Evolutionary conservation across 2,329 filamentous ascomycete genomes (phyloP).

Genomic region (Ophiocordyceps robertsii): DNA sequence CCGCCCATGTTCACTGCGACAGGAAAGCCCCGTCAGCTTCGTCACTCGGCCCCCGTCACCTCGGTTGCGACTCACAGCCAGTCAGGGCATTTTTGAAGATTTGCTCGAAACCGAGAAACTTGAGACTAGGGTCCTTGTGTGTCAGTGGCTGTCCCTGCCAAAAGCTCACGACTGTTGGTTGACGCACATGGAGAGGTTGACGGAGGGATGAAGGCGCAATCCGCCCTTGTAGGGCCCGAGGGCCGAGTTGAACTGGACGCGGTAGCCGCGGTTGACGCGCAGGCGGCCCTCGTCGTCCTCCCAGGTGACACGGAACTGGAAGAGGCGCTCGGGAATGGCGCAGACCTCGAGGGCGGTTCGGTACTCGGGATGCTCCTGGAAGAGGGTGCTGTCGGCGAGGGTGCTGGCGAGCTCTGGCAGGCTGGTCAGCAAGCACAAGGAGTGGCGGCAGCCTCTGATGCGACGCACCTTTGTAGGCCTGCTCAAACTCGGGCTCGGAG

Average conservation of each 20-base stretch:
- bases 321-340: constrained; percentile 84
- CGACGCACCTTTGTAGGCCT: constrained; percentile 79
- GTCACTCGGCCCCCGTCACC: not conserved
- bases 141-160: not conserved
- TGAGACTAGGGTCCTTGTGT: constrained; percentile 39
- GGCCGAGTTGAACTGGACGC: constrained; percentile 97
- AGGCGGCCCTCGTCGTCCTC: constrained; percentile 83
- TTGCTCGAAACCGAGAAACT: constrained; percentile 98
- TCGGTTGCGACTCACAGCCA: constrained; percentile 50
- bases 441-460: constrained; percentile 1
- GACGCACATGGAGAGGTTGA: constrained; percentile 54
- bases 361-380: constrained; percentile 91
- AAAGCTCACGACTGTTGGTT: not conserved
- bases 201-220: constrained; percentile 83
- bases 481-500: constrained; percentile 92
- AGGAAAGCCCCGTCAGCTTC: not conserved
- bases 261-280: constrained; percentile 88
- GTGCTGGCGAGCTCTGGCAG: constrained; percentile 76
- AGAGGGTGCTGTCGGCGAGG: constrained; percentile 85
- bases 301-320: constrained; percentile 97
- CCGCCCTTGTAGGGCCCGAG: constrained; percentile 98
- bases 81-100: constrained; percentile 99
- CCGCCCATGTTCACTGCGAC: constrained; percentile 60
- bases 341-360: constrained; percentile 77
- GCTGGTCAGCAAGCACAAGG: constrained; percentile 1